Base-by-base conservation (phyloP, 352 stramenopile species). In the Phytophthora meadii region DNA sequence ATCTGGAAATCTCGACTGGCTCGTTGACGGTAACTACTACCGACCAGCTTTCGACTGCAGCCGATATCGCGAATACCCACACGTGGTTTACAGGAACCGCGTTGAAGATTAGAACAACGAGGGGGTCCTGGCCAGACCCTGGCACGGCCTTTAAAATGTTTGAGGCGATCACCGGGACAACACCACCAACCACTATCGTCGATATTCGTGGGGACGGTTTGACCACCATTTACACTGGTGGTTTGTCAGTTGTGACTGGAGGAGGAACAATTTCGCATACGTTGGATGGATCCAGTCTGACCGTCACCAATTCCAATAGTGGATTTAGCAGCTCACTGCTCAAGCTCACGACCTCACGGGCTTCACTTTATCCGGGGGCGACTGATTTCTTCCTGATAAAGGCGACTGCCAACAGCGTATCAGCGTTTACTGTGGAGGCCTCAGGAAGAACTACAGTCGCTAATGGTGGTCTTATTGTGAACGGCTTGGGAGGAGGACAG, bases 1-100 rank as follows among this genome's bases (percentile, higher is more conserved):
- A 89, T 54, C 57, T 92, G 24, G 54, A 77, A 25, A 68, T 92
- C 4, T 77, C 78, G n/a, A 82, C 70, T 2, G 82, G 82, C 4
- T 79, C 81, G 8, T 59, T 89, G 39, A 78, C 68, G 12, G 79
- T 88, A 42, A 74, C 67, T 10, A 79, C 60, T 8, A 66, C 51
- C 17, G 58, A 45, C 6, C 37, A 57, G 2, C 54, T 50, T 2
- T 48, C 53, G 22, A 65, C 58, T 5, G 75, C 67, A 14, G 55
- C 64, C 5, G 71, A 85, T 57, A 72, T 86, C 53, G 53, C 82
- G n/a, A 80, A 60, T 40, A 74, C 72, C 0, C 57, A 79, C 27
- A 10, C 44, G 2, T 56, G 51, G 1, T 88, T 82, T 46, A 70
- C 51, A 2, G 74, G 75, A 8, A 83, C 66, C 4, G 53, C 54